Base-by-base conservation (phyloP, 2,329 filamentous ascomycete genomes). In the Trichophaea hybrida region DNA sequence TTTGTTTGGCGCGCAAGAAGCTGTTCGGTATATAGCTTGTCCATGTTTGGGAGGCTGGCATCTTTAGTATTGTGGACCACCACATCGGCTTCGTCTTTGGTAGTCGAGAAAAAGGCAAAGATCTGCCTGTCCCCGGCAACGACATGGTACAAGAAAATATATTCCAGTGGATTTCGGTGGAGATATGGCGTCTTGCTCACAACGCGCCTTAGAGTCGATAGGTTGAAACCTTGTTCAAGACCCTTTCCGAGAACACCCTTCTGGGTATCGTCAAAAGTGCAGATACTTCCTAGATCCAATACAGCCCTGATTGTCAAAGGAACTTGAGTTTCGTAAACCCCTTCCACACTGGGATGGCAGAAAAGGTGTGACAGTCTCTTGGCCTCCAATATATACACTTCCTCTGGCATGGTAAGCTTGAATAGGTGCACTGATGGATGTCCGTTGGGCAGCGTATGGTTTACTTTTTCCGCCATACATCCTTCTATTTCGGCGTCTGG, bases 341-440 rank as follows among this genome's bases (percentile, higher is more conserved):
- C 94, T 72, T 98, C 93, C 1, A 98, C 87, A 71, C 89, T 95
- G 0, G 89, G 82, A 70, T 98, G 90, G 64, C 91, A 89, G 75
- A 96, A 91, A 1, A 97, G 76, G 33, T 84, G 74, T 1, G 84
- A 82, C 62, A 97, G 84, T 70, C 89, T 94, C 63, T 89, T 85
- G 0, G 84, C 78, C 71, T 97, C 88, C 49, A 83, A 81, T 62
- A 95, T 82, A 72, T 94, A 98, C 0, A 86, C 78, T 59, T 93
- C 84, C 71, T 98, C 93, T 0, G 87, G 79, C 72, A 98, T 87
- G 0, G 85, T 90, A 40, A 99, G 78, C 74, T 90, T 94, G 78
- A 97, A 97, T 4, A 99, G 77, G 74, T 98, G 88, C 3, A 88
- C 85, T 0, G 91, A 97, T 2, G 88, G 84, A 72, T 97, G 93